These are phyloP conservation scores for Boletus bicolor DNA, from an alignment of 768 basidiomycete species.

Conservation along the genomic window DNA sequence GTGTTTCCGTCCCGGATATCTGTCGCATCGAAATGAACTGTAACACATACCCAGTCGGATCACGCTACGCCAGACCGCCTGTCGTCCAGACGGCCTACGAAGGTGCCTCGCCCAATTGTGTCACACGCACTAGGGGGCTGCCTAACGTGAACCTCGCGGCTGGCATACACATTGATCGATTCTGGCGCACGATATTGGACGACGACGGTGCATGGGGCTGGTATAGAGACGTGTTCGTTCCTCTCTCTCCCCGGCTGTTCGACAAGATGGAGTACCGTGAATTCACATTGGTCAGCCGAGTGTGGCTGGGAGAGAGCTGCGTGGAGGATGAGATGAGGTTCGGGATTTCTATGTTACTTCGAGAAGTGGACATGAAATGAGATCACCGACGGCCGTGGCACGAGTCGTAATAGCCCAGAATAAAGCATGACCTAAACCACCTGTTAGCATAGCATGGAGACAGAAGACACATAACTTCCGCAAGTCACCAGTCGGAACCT, in stretches of 20 bases:
- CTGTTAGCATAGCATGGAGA: background rate
- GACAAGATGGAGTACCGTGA: conserved; percentile 43
- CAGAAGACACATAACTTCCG: background rate
- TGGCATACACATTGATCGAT: conserved; percentile 24
- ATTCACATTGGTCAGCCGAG: conserved; percentile 38
- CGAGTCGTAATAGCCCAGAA: background rate
- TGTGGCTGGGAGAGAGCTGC: conserved; percentile 33
- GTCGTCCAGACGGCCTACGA: conserved; percentile 15
- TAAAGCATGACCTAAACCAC: background rate
- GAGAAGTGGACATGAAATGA: conserved; percentile 35
- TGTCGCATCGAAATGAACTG: conserved; percentile 22
- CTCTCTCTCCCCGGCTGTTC: conserved; percentile 47
- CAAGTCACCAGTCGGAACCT: background rate
- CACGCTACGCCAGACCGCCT: conserved; percentile 1
- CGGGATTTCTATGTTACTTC: conserved; percentile 43
- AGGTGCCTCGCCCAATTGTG: conserved; percentile 4
- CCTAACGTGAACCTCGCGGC: background rate
- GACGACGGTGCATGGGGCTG: conserved; percentile 29
- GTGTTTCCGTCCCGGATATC: conserved; percentile 7
- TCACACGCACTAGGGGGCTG: background rate
- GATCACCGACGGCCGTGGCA: background rate
- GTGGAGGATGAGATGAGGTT: conserved; percentile 32
- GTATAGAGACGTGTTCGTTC: conserved; percentile 42
- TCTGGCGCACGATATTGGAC: conserved; percentile 15
- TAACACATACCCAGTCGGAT: conserved; percentile 8